A percentile compares a stretch with the other conserved stretches of the same genome.
phyloP scores from a whole-genome alignment of 2,329 filamentous ascomycete genomes.

The Venturia asperata region DNA sequence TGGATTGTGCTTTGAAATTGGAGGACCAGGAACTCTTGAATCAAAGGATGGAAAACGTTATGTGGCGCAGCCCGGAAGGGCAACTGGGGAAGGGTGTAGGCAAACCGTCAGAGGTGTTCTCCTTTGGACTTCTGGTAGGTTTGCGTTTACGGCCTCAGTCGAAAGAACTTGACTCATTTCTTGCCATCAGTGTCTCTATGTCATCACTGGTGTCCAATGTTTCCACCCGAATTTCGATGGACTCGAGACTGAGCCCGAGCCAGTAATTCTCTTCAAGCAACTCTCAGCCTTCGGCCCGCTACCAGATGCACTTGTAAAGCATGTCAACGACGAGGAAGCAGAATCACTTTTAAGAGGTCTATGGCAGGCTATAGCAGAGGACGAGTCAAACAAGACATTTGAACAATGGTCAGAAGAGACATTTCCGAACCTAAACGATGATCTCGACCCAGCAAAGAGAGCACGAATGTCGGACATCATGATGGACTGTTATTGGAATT shows the following conservation, averaged over 20 bases:
- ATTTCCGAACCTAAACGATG: conserved; percentile 2
- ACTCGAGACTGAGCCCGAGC: conserved; percentile 27
- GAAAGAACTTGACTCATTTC: conserved; percentile 19
- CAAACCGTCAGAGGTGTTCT: conserved; percentile 35
- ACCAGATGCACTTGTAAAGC: conserved; percentile 28
- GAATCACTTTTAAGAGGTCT: conserved; percentile 22
- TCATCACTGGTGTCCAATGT: conserved; percentile 22
- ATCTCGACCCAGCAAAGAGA: conserved; percentile 26
- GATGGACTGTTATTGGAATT: not conserved
- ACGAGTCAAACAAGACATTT: not conserved
- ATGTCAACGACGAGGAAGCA: conserved; percentile 28
- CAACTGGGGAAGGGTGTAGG: conserved; percentile 31
- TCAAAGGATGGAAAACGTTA: conserved; percentile 33
- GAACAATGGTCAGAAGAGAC: not conserved
- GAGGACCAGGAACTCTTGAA: conserved; percentile 25
- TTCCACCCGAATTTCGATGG: conserved; percentile 29
- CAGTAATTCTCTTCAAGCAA: conserved; percentile 31
- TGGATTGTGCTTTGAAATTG: conserved; percentile 32
- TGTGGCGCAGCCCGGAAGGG: conserved; percentile 37
- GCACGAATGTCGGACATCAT: not conserved
- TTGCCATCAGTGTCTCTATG: conserved; percentile 1
- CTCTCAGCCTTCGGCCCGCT: conserved; percentile 33
- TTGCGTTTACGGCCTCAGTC: conserved; percentile 20
- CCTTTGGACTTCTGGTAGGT: conserved; percentile 35
- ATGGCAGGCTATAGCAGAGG: conserved; percentile 24